Percentiles rank a stretch among this genome's conserved stretches.
These are phyloP conservation scores for Takakia lepidozioides DNA, from an alignment of 225 moss, liverwort and hornwort species.

Conservation along the genomic window DNA sequence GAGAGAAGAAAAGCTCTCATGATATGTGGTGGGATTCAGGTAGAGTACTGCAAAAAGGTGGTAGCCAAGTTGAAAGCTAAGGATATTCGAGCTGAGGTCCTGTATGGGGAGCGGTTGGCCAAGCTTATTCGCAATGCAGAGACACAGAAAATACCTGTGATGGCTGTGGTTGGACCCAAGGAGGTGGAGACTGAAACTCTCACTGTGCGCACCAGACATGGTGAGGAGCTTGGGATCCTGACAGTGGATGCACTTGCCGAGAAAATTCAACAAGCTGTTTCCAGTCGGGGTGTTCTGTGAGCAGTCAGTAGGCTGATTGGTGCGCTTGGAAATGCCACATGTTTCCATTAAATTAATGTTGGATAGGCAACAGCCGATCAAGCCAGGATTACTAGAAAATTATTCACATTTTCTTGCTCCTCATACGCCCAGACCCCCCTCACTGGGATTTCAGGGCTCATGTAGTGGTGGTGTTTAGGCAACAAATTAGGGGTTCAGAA, in stretches of 20 bases:
- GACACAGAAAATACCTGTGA: constrained; percentile 87
- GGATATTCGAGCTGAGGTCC: constrained; percentile 85
- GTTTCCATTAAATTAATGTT: no score
- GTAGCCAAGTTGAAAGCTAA: constrained; percentile 49
- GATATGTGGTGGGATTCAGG: constrained; percentile 13
- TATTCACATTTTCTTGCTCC: no score
- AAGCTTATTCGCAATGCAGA: constrained; percentile 94
- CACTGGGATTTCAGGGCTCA: no score
- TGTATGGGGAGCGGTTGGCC: constrained; percentile 64
- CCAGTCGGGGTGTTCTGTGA: constrained; percentile 69
- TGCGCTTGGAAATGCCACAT: no score
- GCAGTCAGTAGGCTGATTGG: no score
- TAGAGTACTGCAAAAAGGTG: constrained; percentile 77
- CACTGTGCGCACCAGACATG: constrained; percentile 88
- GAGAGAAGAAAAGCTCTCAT: not conserved
- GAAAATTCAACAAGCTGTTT: constrained; percentile 63
- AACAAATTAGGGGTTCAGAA: no score
- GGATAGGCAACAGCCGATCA: no score
- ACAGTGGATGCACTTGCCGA: constrained; percentile 56
- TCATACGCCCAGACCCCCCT: no score
- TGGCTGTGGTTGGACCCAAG: constrained; percentile 96
- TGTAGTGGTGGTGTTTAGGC: no score
- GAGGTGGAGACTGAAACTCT: constrained; percentile 80
- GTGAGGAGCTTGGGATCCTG: constrained; percentile 80
- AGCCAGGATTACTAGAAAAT: no score